phyloP scores from a whole-genome alignment of 345 rosid species.

The Brassica cretica region DNA sequence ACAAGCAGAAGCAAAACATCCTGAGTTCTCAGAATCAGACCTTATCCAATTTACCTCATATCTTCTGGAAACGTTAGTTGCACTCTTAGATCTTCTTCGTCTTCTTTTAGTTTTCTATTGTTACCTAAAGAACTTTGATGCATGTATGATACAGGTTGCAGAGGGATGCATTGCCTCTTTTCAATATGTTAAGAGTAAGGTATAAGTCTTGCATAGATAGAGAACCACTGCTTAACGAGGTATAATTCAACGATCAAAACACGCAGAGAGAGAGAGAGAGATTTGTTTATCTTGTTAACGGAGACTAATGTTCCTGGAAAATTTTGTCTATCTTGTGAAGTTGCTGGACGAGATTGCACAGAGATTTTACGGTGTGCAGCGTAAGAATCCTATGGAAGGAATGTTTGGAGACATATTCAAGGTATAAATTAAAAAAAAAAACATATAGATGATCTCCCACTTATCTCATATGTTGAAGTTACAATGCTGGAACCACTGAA shows the following conservation, averaged over 20 bases:
- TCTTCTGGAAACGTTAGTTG: slow-evolving; percentile 75
- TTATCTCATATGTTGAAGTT: slow-evolving; percentile 11
- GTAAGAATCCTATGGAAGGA: slow-evolving; percentile 81
- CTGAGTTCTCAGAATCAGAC: slow-evolving; percentile 62
- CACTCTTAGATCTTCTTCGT: slow-evolving; percentile 6
- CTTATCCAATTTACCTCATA: slow-evolving; percentile 58
- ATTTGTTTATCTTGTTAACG: neutral
- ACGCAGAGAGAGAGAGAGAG: neutral
- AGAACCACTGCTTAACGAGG: slow-evolving; percentile 87
- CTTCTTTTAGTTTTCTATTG: neutral
- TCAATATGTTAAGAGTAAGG: slow-evolving; percentile 74
- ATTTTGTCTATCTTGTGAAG: slow-evolving; percentile 45
- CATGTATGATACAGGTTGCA: slow-evolving; percentile 53
- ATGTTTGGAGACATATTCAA: slow-evolving; percentile 86
- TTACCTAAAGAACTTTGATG: slow-evolving; percentile 10
- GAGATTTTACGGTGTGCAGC: slow-evolving; percentile 75
- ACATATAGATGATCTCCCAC: neutral
- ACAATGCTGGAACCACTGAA: neutral
- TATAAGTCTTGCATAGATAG: slow-evolving; percentile 74
- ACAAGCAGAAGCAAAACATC: slow-evolving; percentile 57
- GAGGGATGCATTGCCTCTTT: slow-evolving; percentile 95
- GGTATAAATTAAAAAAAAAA: slow-evolving; percentile 36
- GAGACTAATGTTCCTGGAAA: neutral
- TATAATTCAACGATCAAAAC: slow-evolving; percentile 30
- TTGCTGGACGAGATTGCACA: slow-evolving; percentile 82